phyloP scores from a whole-genome alignment of 139 green algal species.

The Nannochloris sp. region DNA sequence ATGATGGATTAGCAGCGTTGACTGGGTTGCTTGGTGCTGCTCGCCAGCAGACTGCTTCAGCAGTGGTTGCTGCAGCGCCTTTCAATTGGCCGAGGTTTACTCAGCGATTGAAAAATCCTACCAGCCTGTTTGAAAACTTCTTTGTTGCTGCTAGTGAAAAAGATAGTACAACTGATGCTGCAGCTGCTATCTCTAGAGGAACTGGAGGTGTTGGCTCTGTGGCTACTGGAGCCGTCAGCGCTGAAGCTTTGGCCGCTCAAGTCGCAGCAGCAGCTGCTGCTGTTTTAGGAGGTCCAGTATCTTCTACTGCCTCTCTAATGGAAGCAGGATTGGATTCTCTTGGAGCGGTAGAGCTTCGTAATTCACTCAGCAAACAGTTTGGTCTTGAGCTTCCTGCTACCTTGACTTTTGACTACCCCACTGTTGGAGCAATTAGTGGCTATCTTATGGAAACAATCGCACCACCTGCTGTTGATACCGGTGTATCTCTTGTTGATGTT shows the following conservation, averaged over 20 bases:
- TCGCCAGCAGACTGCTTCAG: too few species aligned
- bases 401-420: conserved; percentile 69
- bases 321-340: conserved; percentile 60
- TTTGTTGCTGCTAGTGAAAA: not conserved
- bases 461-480: not conserved
- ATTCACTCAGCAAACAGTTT: conserved; percentile 52
- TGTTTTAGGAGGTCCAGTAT: conserved; percentile 14
- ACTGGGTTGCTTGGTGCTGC: conserved; percentile 3
- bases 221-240: not conserved
- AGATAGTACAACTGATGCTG: not conserved
- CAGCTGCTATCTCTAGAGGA: not conserved
- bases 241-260: conserved; percentile 19
- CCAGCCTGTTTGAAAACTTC: conserved; percentile 24
- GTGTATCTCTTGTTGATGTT: too few species aligned
- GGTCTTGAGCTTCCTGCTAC: conserved; percentile 52
- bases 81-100: conserved; percentile 58
- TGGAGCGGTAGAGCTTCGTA: conserved; percentile 73
- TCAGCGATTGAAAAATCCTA: conserved; percentile 26
- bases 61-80: conserved; percentile 44
- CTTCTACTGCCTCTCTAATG: conserved; percentile 39
- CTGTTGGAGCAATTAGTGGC: conserved; percentile 24
- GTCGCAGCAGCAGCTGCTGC: conserved; percentile 2
- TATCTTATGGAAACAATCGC: conserved; percentile 27
- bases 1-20: conserved; percentile 23
- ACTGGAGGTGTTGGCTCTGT: not conserved